Percentiles rank a stretch among this genome's conserved stretches.
Evolutionary conservation across 352 stramenopile genomes (phyloP).

Genomic region (Phytophthora litchii): DNA sequence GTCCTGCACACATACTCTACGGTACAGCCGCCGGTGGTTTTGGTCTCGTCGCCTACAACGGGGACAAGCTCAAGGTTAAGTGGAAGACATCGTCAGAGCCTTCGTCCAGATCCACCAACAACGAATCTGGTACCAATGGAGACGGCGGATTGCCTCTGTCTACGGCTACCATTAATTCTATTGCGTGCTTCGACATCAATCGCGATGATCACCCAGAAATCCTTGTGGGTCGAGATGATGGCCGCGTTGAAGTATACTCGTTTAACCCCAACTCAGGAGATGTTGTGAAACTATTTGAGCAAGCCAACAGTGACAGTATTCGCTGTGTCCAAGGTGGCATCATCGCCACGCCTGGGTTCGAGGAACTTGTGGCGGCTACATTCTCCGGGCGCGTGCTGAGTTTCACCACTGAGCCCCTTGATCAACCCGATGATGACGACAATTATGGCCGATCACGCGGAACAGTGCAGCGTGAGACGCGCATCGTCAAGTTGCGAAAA

Average conservation of each 20-base stretch:
- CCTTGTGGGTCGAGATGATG: slow-evolving; percentile 81
- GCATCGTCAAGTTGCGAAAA: slow-evolving; percentile 84
- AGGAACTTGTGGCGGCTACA: slow-evolving; percentile 79
- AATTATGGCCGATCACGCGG: slow-evolving; percentile 77
- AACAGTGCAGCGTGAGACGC: slow-evolving; percentile 74
- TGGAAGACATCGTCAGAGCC: slow-evolving; percentile 57
- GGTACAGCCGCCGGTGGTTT: slow-evolving; percentile 63
- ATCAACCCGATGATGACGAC: slow-evolving; percentile 75
- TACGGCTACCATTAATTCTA: slow-evolving; percentile 70
- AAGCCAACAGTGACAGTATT: slow-evolving; percentile 75
- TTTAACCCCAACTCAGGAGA: slow-evolving; percentile 53
- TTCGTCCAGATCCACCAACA: slow-evolving; percentile 22
- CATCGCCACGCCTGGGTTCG: slow-evolving; percentile 70
- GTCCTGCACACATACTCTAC: slow-evolving; percentile 61
- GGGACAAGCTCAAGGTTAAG: slow-evolving; percentile 77
- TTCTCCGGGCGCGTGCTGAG: slow-evolving; percentile 83
- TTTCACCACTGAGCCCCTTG: slow-evolving; percentile 84
- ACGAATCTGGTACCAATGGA: slow-evolving; percentile 1
- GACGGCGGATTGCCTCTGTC: slow-evolving; percentile 26
- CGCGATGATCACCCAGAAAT: slow-evolving; percentile 80
- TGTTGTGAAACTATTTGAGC: slow-evolving; percentile 70
- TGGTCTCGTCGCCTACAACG: slow-evolving; percentile 69
- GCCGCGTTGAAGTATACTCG: slow-evolving; percentile 75
- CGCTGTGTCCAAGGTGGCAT: slow-evolving; percentile 75
- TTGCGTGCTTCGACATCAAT: slow-evolving; percentile 81